Conservation (phyloP, 257 asterid species). For the Ajuga chamaepitys region DNA sequence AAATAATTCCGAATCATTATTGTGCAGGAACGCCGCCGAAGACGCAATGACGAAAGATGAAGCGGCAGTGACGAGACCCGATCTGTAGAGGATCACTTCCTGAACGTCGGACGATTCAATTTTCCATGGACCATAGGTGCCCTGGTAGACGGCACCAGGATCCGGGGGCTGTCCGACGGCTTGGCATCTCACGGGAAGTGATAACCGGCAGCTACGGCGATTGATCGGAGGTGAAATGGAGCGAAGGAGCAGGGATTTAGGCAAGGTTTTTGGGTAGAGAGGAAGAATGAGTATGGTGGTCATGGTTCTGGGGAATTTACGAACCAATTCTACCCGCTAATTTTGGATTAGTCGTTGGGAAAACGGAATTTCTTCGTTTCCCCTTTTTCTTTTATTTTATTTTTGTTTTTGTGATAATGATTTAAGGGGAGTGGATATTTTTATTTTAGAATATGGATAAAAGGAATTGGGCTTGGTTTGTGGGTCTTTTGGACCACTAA, state of each 20-base stretch:
- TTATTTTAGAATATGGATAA: background rate
- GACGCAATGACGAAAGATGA: constrained; percentile 67
- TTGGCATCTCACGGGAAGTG: constrained; percentile 27
- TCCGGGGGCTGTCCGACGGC: constrained; percentile 31
- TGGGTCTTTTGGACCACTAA: background rate
- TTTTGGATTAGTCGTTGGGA: constrained; percentile 19
- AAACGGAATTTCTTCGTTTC: background rate
- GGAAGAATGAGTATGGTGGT: constrained; percentile 14
- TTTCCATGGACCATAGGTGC: constrained; percentile 85
- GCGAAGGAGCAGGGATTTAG: constrained; percentile 14
- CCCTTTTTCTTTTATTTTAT: background rate
- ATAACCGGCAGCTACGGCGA: constrained; percentile 9
- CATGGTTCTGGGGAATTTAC: constrained; percentile 18
- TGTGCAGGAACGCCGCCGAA: constrained; percentile 45
- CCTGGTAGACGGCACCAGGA: constrained; percentile 42
- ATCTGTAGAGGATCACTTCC: constrained; percentile 70
- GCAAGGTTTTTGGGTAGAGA: constrained; percentile 24
- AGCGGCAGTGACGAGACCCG: constrained; percentile 86
- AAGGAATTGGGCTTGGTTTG: background rate
- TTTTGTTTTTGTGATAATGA: background rate
- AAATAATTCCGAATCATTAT: constrained; percentile 17
- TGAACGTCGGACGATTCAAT: constrained; percentile 65
- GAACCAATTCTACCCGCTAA: constrained; percentile 28
- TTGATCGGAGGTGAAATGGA: background rate
- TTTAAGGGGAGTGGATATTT: background rate